Base-by-base conservation (phyloP, 2,329 filamentous ascomycete genomes). In the Penicillium sp. region DNA sequence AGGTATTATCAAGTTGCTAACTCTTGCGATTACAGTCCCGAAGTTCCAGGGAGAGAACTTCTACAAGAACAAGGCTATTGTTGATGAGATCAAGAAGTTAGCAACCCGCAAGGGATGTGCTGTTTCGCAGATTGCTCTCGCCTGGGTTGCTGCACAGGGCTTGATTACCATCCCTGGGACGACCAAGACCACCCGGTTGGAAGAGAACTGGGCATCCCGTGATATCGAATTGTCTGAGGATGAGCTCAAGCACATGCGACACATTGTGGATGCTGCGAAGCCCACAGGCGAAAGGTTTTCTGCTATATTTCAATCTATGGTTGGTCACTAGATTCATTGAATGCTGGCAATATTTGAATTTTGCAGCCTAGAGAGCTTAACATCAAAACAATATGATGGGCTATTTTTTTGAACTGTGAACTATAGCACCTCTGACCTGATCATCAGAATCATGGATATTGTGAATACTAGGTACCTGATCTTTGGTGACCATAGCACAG, bases 151-250 rank as follows among this genome's bases (percentile, higher is more conserved):
- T 9, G 63, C 72, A 63, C 71, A 77, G 41, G 70, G 72, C 0
- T 63, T 77, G 63, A 77, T 81, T 55, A 66, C 77, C 0, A 80
- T 80, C 45, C 77, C 78, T 0, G 78, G 79, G 1, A 78, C 76
- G 0, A 78, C 75, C 0, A 78, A 77, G 56, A 51, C 68, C 0
- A 44, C 55, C 3, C 67, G 76, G 0, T 44, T 77, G 8, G 73
- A 75, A 43, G 71, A 76, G 49, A 79, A 77, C 50, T 76, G 68
- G 69, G 62, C 63, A 0, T 75, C 72, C 1, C 54, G 71, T 21
- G 61, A 75, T 7, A 58, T 76, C 41, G 66, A 72, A 2, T 52
- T 76, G 32, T 71, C 67, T 0, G 68, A 73, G 22, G 71, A 74
- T 21, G 76, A 79, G 48, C 61, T 67, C 55, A 40, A 59, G 36